Conservation (phyloP, 106 monocot species). For the Posidonia australis region DNA sequence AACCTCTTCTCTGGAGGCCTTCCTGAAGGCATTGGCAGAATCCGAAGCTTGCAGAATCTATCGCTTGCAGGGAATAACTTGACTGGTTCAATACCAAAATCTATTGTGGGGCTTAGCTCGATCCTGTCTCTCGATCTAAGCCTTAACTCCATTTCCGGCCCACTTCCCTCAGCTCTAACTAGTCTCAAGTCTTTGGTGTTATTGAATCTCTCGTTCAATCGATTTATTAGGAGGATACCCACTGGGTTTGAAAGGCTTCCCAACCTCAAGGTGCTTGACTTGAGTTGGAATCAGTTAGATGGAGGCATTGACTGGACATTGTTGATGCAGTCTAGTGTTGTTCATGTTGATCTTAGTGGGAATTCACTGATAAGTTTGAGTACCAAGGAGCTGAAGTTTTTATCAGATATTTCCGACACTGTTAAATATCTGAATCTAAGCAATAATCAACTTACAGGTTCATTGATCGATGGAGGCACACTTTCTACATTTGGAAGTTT, state of each 20-base stretch:
- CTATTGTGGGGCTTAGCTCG: slow-evolving; percentile 46
- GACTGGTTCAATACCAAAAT: slow-evolving; percentile 62
- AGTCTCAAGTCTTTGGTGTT: slow-evolving; percentile 36
- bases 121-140: slow-evolving; percentile 74
- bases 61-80: slow-evolving; percentile 74
- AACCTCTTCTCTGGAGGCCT: slow-evolving; percentile 60
- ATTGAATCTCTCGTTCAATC: slow-evolving; percentile 59
- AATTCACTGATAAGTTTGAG: slow-evolving; percentile 54
- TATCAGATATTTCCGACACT: slow-evolving; percentile 72
- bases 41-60: slow-evolving; percentile 64
- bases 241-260: slow-evolving; percentile 38
- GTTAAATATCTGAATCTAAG: slow-evolving; percentile 86
- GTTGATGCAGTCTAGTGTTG: slow-evolving; percentile 44
- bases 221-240: slow-evolving; percentile 44
- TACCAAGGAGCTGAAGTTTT: slow-evolving; percentile 65
- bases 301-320: slow-evolving; percentile 90
- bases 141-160: slow-evolving; percentile 51
- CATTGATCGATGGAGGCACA: slow-evolving; percentile 61
- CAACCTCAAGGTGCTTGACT: slow-evolving; percentile 43
- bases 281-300: slow-evolving; percentile 78
- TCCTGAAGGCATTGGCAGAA: slow-evolving; percentile 42
- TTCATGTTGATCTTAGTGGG: slow-evolving; percentile 77
- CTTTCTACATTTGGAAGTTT: slow-evolving; percentile 94
- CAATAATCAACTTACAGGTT: slow-evolving; percentile 68
- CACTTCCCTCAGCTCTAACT: slow-evolving; percentile 37